A percentile compares a stretch with the other conserved stretches of the same genome.
Conservation (phyloP, 768 basidiomycete species). For the Lentinula boryana region DNA sequence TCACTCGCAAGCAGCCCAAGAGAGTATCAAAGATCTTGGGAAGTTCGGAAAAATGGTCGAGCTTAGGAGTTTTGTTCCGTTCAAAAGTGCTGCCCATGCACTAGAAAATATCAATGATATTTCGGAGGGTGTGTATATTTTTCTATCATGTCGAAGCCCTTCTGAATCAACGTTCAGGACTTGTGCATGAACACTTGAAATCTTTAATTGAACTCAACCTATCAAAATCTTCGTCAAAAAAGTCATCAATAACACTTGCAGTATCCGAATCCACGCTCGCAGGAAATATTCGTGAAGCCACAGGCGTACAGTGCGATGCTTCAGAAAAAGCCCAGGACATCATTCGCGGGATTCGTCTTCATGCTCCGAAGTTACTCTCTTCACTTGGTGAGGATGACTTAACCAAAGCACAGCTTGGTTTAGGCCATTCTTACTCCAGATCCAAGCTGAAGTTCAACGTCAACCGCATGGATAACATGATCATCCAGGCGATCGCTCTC, state of each 20-base stretch:
- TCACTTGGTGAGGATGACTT: conserved; percentile 87
- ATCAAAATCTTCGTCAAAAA: conserved; percentile 63
- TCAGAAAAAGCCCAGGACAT: conserved; percentile 79
- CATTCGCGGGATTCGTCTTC: conserved; percentile 88
- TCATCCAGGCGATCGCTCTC: conserved; percentile 97
- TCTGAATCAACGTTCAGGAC: conserved; percentile 40
- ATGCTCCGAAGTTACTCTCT: conserved; percentile 84
- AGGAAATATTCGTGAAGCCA: conserved; percentile 66
- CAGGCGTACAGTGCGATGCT: conserved; percentile 72
- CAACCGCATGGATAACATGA: conserved; percentile 97
- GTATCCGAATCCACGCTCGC: conserved; percentile 75
- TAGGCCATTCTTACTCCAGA: conserved; percentile 96
- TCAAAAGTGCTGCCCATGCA: conserved; percentile 89
- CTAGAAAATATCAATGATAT: conserved; percentile 95
- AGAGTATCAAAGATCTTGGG: conserved; percentile 78
- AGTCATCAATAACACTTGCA: conserved; percentile 64
- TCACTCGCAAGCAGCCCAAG: conserved; percentile 71
- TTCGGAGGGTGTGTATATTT: conserved; percentile 71
- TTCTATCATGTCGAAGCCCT: not conserved
- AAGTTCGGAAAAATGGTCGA: conserved; percentile 93
- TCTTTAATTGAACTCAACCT: conserved; percentile 86
- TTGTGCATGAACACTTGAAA: conserved; percentile 79
- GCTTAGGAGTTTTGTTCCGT: conserved; percentile 87
- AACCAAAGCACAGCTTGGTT: conserved; percentile 88
- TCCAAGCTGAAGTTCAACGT: conserved; percentile 98